These are phyloP conservation scores for Aspergillus sparsus DNA, from an alignment of 495 filamentous ascomycete species.

Conservation along the genomic window DNA sequence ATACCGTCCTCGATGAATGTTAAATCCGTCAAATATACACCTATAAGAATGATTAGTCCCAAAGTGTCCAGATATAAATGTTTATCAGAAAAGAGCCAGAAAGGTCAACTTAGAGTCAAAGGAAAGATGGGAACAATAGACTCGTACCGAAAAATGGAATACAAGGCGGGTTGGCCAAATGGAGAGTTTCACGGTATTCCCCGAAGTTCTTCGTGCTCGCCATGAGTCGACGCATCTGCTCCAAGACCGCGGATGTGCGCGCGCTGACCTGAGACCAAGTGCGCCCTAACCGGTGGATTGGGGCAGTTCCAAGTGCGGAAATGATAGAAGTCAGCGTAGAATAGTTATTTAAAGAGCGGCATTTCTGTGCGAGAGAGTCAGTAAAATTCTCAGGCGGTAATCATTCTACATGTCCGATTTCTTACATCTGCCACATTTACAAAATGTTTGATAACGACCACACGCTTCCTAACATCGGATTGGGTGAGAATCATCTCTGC, in stretches of 20 bases:
- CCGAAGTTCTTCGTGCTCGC: slow-evolving; percentile 97
- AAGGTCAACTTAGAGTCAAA: too few species aligned
- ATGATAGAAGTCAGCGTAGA: slow-evolving; percentile 98
- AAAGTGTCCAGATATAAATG: neutral
- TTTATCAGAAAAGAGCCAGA: neutral
- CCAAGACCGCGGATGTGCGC: slow-evolving; percentile 74
- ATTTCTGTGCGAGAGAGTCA: slow-evolving; percentile 66
- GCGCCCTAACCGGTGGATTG: slow-evolving; percentile 87
- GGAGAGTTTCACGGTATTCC: slow-evolving; percentile 90
- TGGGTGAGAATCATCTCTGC: slow-evolving; percentile 99
- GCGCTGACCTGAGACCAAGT: slow-evolving; percentile 95
- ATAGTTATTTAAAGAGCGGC: slow-evolving; percentile 90
- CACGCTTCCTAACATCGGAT: slow-evolving; percentile 88
- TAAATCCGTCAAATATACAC: slow-evolving; percentile 95
- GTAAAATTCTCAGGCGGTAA: neutral
- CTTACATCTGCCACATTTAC: slow-evolving; percentile 88
- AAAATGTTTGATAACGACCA: slow-evolving; percentile 98
- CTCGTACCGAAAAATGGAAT: slow-evolving; percentile 95
- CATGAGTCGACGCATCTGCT: slow-evolving; percentile 93
- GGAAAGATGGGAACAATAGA: neutral
- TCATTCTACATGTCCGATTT: neutral
- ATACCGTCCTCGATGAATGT: slow-evolving; percentile 99
- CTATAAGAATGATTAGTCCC: slow-evolving; percentile 42
- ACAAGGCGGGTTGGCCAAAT: slow-evolving; percentile 91
- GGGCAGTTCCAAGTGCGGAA: slow-evolving; percentile 88